phyloP scores from a whole-genome alignment of 257 asterid species.

The Nicotiana undulata region DNA sequence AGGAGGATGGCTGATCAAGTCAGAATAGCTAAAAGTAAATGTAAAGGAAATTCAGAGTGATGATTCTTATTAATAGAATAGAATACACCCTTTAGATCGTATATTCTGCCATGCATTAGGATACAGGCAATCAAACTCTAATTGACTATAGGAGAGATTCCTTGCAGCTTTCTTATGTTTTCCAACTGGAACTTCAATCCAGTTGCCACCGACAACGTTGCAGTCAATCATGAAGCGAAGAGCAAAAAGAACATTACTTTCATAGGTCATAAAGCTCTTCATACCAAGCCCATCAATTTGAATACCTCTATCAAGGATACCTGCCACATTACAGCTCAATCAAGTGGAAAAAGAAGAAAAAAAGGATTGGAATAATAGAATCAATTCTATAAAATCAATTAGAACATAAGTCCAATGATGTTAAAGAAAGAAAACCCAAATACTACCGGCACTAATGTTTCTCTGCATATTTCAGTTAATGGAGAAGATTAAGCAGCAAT shows the following conservation, averaged over 20 bases:
- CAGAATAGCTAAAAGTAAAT: constrained; percentile 48
- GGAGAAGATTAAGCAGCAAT: not conserved
- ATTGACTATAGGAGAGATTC: constrained; percentile 63
- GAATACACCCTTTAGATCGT: not conserved
- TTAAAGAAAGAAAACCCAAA: not conserved
- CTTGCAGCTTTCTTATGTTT: constrained; percentile 57
- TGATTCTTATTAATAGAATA: not conserved
- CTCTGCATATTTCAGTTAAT: not conserved
- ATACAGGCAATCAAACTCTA: constrained; percentile 96
- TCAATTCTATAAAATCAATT: constrained; percentile 6
- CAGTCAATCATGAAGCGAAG: constrained; percentile 98
- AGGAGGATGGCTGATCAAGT: constrained; percentile 81
- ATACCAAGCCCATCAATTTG: constrained; percentile 88
- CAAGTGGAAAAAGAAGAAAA: not conserved
- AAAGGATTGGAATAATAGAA: constrained; percentile 1
- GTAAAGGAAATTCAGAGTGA: constrained; percentile 27
- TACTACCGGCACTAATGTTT: not conserved
- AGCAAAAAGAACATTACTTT: constrained; percentile 93
- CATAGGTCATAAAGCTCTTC: constrained; percentile 84
- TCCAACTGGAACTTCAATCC: constrained; percentile 87
- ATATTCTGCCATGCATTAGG: constrained; percentile 30
- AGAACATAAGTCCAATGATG: not conserved
- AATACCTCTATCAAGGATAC: constrained; percentile 90
- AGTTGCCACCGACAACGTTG: constrained; percentile 90
- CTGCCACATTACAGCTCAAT: constrained; percentile 30